Base-by-base conservation (phyloP, 495 filamentous ascomycete species). In the Tuber microsphaerosporum region DNA sequence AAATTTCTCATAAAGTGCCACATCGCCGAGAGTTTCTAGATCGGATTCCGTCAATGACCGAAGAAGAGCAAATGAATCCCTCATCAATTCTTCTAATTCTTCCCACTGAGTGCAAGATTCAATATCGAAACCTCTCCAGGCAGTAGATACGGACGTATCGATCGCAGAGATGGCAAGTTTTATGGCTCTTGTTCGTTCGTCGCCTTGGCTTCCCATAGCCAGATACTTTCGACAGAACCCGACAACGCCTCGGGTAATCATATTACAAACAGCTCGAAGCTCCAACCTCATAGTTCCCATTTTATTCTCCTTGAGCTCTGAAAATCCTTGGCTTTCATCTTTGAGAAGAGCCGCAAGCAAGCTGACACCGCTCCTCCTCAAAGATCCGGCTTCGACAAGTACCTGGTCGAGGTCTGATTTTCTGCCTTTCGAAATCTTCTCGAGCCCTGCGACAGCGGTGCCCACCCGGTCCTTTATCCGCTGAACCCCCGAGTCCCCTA, bases 211-310 rank as follows among this genome's bases (percentile, higher is more conserved):
- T 56, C 74, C 73, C 80, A 82, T 82, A 20, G 81, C 68, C 61
- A 82, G 69, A 76, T 80, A 82, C 73, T 82, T 82, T 31, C 80
- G 76, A 71, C 80, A 82, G 71, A 82, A 82, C 17, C 79, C 70
- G 51, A 82, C 76, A 37, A 82, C 80, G 39, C 77, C 72, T 48
- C 73, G 46, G 73, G 76, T 16, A 70, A 79, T 79, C 20, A 77
- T 79, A 51, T 68, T 73, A n/a, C 70, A 79, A 43, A 79, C 65
- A 34, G n/a, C 45, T n/a, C 77, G 78, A 46, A 79, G 71, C 31
- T 42, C 44, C 77, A 73, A 68, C 17, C 45, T 75, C 26, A 69
- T 22, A 42, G 74, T 44, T 6, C 70, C 75, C 34, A 12, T 31
- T 37, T 71, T 73, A 12, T 73, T 73, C 8, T 73, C 39, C 2